Evolutionary conservation across 1,139 yeast species (phyloP), one percentile per base, ranked within the genome.

Genomic region (Arxiozyma slooffiae): DNA sequence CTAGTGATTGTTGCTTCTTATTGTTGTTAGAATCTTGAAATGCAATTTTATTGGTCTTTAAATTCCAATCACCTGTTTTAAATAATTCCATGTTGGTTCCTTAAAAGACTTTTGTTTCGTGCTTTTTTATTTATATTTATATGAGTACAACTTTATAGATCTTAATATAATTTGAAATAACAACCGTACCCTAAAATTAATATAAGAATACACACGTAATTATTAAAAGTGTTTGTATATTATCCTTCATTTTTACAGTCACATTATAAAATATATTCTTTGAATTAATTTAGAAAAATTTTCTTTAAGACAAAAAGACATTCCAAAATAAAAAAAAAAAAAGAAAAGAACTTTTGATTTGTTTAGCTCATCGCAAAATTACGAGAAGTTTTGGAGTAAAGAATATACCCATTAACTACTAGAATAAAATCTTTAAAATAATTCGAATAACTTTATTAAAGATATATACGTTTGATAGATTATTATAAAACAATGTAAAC

Each of bases 41-140:
- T 1, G 75, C 80, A 20, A 84, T 76, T 56, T 75, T 72, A 44
- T 74, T 71, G 53, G 73, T 69, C 57, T 82, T 79, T 53, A 87
- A 67, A 55, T 82, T 76, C 96, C 96, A 87, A 20, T 95, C 95
- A 46, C 81, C 85, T 18, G 85, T 89, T 64, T 83, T 77, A 64
- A 87, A 87, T 58, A 86, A 73, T 30, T 85, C 79, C 92, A 84
- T 85, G 6, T 26, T 36, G 47, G 14, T 22, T 9, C 16, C 18
- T 43, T 22, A 40, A 22, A 14, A 24, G 17, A 21, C 11, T 37
- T 43, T 34, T 8, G 22, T 50, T 11, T n/a, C 21, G 30, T n/a
- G 2, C 5, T 30, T 4, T 26, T 17, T 41, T 23, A 2, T 24
- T 41, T 7, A n/a, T 41, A 22, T 7, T 20, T 21, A n/a, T 38